Base-by-base conservation (phyloP, 192 early-diverging fungal genomes). In the Entomortierella beljakovae region DNA sequence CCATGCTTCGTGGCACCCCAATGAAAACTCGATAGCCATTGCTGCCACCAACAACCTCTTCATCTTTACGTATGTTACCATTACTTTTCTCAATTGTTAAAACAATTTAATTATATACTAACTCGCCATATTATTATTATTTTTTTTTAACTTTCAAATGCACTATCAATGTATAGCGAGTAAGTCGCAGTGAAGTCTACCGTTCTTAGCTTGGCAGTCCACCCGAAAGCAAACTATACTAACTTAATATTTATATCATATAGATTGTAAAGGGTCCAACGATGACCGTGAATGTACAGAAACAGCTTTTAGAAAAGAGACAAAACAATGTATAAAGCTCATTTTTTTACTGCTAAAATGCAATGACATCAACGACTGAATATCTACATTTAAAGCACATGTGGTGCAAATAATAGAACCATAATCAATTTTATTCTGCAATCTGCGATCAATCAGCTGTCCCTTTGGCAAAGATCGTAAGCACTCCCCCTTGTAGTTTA, bases 41-140 rank as follows among this genome's bases (percentile, higher is more conserved):
- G 98, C 98, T 38, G 98, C 98, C 25, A 99, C 98, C 37, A 99
- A 99, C 89, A 99, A 98, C 81, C 89, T 99, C 67, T 99, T 99
- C 73, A 93, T 95, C 68, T 95, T 95, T 84, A 93, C 93, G 86
- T 87, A 77, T 32, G 73, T 57, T 15, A 18, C 55, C 1, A 35
- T 28, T 6, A 35, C 22, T 43, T 35, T 26, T 61, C 46, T 46
- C 38, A n/a, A 35, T 28, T 3, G 37, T 9, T 13, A 40, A 40
- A 40, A 13, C 13, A 40, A n/a, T 40, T 6, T 22, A 43, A 8
- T 13, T 15, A 16, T 2, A 46, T 48, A 5, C 59, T 61, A 48
- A 61, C 42, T 1, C 29, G 59, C n/a, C n/a, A n/a, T n/a, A n/a
- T n/a, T n/a, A n/a, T n/a, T 6, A 37, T 34, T 8, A n/a, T 64